Evolutionary conservation across 352 stramenopile genomes (phyloP).

Genomic region (Aphanomyces cochlioides): DNA sequence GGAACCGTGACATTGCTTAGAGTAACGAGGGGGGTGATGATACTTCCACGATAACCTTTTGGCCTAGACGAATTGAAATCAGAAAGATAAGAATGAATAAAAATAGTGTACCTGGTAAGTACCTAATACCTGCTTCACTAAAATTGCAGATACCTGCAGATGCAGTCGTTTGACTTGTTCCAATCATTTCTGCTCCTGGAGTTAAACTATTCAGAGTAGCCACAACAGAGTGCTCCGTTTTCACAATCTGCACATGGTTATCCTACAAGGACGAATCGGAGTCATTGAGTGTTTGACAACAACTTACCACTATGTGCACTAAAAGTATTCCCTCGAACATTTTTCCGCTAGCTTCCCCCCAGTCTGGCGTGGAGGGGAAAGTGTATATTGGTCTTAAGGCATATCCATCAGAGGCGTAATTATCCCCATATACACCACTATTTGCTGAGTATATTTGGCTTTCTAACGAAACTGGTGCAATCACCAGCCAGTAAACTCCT

Average conservation of each 20-base stretch:
- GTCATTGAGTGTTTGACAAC: not conserved
- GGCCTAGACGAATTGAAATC: too few relatives aligned
- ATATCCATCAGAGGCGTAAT: not conserved
- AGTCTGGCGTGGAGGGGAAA: not conserved
- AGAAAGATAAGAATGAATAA: too few relatives aligned
- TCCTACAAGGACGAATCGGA: conserved; percentile 9
- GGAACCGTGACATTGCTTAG: conserved; percentile 3
- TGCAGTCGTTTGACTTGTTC: not conserved
- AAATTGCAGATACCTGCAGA: not conserved
- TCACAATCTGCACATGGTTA: conserved; percentile 18
- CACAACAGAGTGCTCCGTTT: conserved; percentile 1
- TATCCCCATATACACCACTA: conserved; percentile 13
- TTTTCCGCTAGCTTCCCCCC: conserved; percentile 9
- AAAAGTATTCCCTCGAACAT: conserved; percentile 1
- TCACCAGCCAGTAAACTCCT: conserved; percentile 12
- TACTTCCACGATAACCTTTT: conserved; percentile 5
- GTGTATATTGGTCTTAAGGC: conserved; percentile 13
- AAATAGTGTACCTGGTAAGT: not conserved
- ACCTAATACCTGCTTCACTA: not conserved
- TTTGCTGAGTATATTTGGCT: conserved; percentile 3
- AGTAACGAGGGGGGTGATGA: not conserved
- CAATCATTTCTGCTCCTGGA: not conserved
- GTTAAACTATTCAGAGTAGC: not conserved
- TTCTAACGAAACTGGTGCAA: not conserved
- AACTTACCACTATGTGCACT: conserved; percentile 17